phyloP scores from a whole-genome alignment of 139 green algal genomes.

The Nannochloris sp. region DNA sequence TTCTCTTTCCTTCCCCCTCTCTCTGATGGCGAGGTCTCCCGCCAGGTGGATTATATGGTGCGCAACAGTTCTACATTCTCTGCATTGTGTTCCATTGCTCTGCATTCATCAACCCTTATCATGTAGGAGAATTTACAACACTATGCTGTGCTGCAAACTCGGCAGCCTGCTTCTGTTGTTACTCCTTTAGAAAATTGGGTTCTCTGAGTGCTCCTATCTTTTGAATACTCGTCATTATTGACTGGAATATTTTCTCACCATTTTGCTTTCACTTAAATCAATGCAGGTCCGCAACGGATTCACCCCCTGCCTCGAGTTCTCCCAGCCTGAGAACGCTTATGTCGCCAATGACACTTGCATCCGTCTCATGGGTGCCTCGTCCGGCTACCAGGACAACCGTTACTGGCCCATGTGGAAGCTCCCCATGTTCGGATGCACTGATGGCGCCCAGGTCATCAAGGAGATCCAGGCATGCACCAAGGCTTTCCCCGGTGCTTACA shows the following conservation, averaged over 20 bases:
- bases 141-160: conserved; percentile 90
- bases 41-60: conserved; percentile 94
- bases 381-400: conserved; percentile 76
- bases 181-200: too few species aligned
- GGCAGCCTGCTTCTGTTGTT: too few species aligned
- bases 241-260: not conserved
- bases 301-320: conserved; percentile 94
- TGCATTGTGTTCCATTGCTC: conserved; percentile 89
- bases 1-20: conserved; percentile 98
- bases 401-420: conserved; percentile 99
- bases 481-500: conserved; percentile 88
- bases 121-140: too few species aligned
- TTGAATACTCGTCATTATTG: conserved; percentile 45
- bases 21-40: conserved; percentile 78
- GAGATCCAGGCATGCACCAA: conserved; percentile 78
- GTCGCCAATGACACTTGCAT: conserved; percentile 45
- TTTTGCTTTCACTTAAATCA: not conserved
- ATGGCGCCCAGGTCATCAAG: conserved; percentile 80
- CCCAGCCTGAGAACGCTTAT: conserved; percentile 63
- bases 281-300: conserved; percentile 65
- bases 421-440: conserved; percentile 98
- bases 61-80: conserved; percentile 71
- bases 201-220: conserved; percentile 83
- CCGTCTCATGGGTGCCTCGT: conserved; percentile 50
- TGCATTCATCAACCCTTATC: conserved; percentile 58